Evolutionary conservation across 306 rosid genomes (phyloP).

Genomic region (Cucurbita pepo): DNA sequence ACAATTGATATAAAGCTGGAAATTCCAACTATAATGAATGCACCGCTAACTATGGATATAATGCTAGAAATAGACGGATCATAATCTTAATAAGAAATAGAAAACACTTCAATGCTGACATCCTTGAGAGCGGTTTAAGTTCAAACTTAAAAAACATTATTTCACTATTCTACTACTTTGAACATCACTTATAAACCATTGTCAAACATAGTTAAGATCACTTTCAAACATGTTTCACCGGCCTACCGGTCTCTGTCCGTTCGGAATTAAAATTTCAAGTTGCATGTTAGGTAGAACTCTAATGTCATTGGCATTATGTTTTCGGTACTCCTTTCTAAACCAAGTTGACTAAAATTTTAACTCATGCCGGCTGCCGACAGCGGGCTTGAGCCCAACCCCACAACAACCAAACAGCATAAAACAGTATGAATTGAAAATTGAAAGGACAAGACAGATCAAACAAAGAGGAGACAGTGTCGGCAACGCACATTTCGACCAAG

Average conservation of each 20-base stretch:
- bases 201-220: neutral
- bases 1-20: neutral
- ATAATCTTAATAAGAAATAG: neutral
- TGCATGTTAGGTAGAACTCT: neutral
- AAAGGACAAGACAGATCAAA: neutral
- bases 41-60: too few relatives aligned
- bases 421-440: too few relatives aligned
- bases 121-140: neutral
- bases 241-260: neutral
- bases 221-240: neutral
- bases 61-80: too few relatives aligned
- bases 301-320: neutral
- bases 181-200: neutral
- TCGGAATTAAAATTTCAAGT: neutral
- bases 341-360: neutral
- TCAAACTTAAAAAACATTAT: neutral
- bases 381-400: neutral
- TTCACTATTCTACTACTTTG: neutral
- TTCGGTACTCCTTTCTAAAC: neutral
- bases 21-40: too few relatives aligned
- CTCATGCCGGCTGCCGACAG: neutral
- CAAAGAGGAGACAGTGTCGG: neutral
- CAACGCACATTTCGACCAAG: neutral
- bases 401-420: neutral
- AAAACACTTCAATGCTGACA: neutral